Evolutionary conservation across 2,329 filamentous ascomycete species (phyloP).

Genomic region (Cladosporium sp.): DNA sequence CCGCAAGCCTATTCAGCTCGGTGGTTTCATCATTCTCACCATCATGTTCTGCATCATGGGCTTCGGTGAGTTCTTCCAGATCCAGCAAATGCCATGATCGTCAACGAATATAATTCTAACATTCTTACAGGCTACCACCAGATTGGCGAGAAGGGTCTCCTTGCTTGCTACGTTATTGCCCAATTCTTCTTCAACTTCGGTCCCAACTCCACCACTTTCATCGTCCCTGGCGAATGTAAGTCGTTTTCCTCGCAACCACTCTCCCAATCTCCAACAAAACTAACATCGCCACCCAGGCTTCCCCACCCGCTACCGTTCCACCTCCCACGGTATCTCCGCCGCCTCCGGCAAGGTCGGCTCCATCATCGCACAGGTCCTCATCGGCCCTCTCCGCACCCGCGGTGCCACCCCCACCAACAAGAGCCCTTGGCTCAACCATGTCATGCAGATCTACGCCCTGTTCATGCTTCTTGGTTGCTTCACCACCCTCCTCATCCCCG

Average conservation of each 20-base stretch:
- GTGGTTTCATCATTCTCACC: conserved; percentile 46
- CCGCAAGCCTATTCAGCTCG: conserved; percentile 71
- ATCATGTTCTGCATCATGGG: conserved; percentile 48
- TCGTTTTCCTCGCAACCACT: not conserved
- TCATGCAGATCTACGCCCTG: conserved; percentile 73
- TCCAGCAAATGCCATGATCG: not conserved
- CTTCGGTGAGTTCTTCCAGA: conserved; percentile 29
- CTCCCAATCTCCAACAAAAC: not conserved
- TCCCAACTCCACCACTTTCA: conserved; percentile 50
- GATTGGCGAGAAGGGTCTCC: conserved; percentile 39
- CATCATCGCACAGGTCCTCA: conserved; percentile 48
- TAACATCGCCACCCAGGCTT: conserved; percentile 30
- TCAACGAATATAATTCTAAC: not conserved
- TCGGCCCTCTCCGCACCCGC: conserved; percentile 49
- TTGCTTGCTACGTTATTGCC: conserved; percentile 45
- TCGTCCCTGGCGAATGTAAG: conserved; percentile 43
- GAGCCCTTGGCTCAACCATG: conserved; percentile 64
- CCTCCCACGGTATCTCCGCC: conserved; percentile 47
- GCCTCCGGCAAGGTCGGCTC: conserved; percentile 47
- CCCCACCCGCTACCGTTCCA: conserved; percentile 46
- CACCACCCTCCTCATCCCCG: conserved; percentile 68
- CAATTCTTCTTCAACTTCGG: conserved; percentile 55
- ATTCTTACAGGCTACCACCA: conserved; percentile 33
- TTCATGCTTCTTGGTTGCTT: conserved; percentile 74
- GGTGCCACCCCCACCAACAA: conserved; percentile 51